Conservation (phyloP, 2,329 filamentous ascomycete genomes). For the Rhytidhysteron rufulum region DNA sequence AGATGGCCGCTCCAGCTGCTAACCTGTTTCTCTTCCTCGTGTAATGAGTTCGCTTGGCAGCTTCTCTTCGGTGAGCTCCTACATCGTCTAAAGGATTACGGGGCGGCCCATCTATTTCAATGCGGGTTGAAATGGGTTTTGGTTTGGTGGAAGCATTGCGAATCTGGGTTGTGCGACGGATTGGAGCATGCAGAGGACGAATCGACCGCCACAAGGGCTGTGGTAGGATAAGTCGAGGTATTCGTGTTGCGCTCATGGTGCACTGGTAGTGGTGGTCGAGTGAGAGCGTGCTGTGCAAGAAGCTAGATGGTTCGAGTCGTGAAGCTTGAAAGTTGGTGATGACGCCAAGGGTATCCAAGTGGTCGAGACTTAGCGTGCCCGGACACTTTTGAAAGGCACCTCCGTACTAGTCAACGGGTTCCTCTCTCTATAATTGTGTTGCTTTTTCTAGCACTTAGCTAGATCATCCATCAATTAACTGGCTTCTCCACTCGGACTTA, state of each 20-base stretch:
- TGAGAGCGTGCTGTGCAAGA: no score
- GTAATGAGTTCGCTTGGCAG: slow-evolving; percentile 22
- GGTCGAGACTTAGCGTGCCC: no score
- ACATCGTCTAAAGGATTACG: slow-evolving; percentile 24
- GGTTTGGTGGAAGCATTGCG: slow-evolving; percentile 14
- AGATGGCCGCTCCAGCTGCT: slow-evolving; percentile 28
- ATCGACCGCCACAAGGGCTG: slow-evolving; percentile 29
- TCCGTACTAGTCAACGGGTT: no score
- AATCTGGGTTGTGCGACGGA: slow-evolving; percentile 11
- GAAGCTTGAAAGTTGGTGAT: no score
- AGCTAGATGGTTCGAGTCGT: no score
- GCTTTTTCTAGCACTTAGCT: no score
- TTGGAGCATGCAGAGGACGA: slow-evolving; percentile 12
- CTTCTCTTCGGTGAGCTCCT: slow-evolving; percentile 31
- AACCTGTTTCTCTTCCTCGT: slow-evolving; percentile 29
- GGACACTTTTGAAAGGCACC: no score
- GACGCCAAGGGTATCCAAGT: no score
- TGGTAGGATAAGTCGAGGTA: slow-evolving; percentile 23
- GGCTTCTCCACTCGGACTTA: no score
- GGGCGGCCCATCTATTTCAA: slow-evolving; percentile 1
- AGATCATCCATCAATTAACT: no score
- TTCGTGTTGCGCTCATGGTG: slow-evolving; percentile 5
- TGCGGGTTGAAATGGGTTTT: background rate
- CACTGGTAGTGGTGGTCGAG: no score
- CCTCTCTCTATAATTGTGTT: no score